Percentiles rank a stretch among this genome's conserved stretches.
Evolutionary conservation across 2,329 filamentous ascomycete genomes (phyloP).

Genomic region (Monosporascus sp.): DNA sequence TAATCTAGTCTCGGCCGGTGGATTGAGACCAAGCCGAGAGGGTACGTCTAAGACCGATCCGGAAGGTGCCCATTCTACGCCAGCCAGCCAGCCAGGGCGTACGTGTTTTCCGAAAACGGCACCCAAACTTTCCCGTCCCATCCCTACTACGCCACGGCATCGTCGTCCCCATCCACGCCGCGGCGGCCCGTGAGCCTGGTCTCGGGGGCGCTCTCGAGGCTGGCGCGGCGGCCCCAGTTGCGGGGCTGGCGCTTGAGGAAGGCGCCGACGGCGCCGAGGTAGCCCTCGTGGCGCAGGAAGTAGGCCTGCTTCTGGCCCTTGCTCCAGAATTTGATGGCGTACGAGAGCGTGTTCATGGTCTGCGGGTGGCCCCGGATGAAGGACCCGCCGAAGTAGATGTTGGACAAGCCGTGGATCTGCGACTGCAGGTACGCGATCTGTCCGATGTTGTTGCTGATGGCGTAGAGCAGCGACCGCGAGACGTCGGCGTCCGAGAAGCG

Average conservation of each 20-base stretch:
- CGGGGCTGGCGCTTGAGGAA: constrained; percentile 86
- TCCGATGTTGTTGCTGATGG: constrained; percentile 95
- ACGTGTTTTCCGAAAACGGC: no score
- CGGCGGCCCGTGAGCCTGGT: neutral
- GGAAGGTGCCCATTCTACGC: no score
- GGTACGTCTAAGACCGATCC: no score
- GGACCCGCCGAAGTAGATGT: constrained; percentile 96
- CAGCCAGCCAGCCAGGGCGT: no score
- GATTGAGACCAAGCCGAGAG: no score
- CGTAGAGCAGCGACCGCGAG: constrained; percentile 84
- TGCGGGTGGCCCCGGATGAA: constrained; percentile 96
- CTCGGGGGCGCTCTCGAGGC: constrained; percentile 50
- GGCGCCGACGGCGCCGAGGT: constrained; percentile 87
- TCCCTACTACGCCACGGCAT: neutral
- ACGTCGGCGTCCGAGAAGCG: constrained; percentile 77
- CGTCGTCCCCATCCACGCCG: neutral
- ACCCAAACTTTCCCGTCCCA: no score
- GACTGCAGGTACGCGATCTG: constrained; percentile 98
- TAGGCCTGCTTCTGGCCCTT: constrained; percentile 92
- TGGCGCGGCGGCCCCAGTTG: constrained; percentile 85
- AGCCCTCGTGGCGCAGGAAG: constrained; percentile 92
- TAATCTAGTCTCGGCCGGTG: no score
- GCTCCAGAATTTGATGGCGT: constrained; percentile 97
- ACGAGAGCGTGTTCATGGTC: constrained; percentile 95
- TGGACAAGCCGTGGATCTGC: constrained; percentile 82